Conservation (phyloP, 2,329 filamentous ascomycete genomes). For the Neopestalotiopsis rosae region DNA sequence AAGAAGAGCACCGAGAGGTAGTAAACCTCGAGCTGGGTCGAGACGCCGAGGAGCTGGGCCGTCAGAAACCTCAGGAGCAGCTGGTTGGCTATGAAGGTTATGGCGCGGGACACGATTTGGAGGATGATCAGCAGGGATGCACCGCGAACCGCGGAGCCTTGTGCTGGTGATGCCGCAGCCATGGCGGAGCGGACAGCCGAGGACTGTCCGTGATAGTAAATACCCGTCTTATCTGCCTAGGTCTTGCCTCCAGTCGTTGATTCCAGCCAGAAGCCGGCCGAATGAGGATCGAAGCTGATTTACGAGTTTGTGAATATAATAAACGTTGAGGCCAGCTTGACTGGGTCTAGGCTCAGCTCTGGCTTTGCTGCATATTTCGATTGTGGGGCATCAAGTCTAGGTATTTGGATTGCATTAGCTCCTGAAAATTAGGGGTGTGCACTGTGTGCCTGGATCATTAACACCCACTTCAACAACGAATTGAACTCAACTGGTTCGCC, state of each 20-base stretch:
- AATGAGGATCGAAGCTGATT: neutral
- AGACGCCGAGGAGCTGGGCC: constrained; percentile 81
- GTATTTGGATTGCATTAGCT: neutral
- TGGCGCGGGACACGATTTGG: constrained; percentile 82
- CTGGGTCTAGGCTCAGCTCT: neutral
- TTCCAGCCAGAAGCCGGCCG: neutral
- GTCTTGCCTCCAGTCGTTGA: neutral
- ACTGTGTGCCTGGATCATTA: neutral
- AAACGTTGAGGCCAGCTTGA: neutral
- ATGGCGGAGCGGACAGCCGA: constrained; percentile 8
- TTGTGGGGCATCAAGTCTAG: neutral
- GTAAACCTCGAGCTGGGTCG: constrained; percentile 90
- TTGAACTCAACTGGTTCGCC: neutral
- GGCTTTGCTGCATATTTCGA: neutral
- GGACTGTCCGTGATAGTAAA: neutral
- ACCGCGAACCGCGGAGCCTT: constrained; percentile 61
- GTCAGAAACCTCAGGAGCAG: constrained; percentile 86
- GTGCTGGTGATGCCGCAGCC: constrained; percentile 5
- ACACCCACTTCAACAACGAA: neutral
- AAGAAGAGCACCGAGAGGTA: constrained; percentile 95
- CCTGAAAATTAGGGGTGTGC: neutral
- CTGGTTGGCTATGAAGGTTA: constrained; percentile 94
- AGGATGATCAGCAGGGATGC: constrained; percentile 87
- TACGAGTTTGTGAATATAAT: neutral
- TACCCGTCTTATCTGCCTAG: neutral